Base-by-base conservation (phyloP, 2,329 filamentous ascomycete genomes). In the Tolypocladium amazonense region DNA sequence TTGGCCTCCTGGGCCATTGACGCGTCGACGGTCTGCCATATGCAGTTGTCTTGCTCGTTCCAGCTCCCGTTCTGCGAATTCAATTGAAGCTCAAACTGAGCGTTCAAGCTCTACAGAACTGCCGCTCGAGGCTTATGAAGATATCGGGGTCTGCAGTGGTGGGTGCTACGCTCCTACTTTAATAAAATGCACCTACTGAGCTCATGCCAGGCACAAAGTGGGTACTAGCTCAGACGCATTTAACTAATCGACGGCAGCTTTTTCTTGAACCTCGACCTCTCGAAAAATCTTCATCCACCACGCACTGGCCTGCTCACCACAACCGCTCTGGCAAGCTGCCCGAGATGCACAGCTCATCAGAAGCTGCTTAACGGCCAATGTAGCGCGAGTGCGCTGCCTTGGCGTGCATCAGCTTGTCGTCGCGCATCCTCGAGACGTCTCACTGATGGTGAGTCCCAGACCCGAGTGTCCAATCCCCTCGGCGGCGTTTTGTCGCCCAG, bases 1-100 rank as follows among this genome's bases (percentile, higher is more conserved):
- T 35, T 85, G 84, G 58, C 90, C 89, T 47, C 86, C 79, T 8
- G 94, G 94, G 6, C 91, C 91, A 75, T 97, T 97, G 65, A 96
- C 86, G 67, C 94, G 86, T 76, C 93, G 87, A 73, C 92, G 85
- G 73, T 99, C 94, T 60, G 88, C 79, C 89, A 92, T 92, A 14
- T 61, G 20, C 30, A 23, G 20, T 20, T 54, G 50, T 23, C 30
- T 54, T 37, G 18, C 20, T 37, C 50, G 50, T 15, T 30, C 15
- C 15, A 30, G 47, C 18, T 33, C 18, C 8, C 18, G 27, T 30
- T 18, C 27, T n/a, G 30, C 8, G 50, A 37, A 54, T 15, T 37
- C 20, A 23, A 23, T n/a, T 35, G 30, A 23, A 35, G 8, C 30
- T 54, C 30, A 23, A 2, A 53, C 9, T 2, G 30, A 35, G 30